phyloP scores from a whole-genome alignment of 768 basidiomycete genomes.

The Leccinum imitatum region DNA sequence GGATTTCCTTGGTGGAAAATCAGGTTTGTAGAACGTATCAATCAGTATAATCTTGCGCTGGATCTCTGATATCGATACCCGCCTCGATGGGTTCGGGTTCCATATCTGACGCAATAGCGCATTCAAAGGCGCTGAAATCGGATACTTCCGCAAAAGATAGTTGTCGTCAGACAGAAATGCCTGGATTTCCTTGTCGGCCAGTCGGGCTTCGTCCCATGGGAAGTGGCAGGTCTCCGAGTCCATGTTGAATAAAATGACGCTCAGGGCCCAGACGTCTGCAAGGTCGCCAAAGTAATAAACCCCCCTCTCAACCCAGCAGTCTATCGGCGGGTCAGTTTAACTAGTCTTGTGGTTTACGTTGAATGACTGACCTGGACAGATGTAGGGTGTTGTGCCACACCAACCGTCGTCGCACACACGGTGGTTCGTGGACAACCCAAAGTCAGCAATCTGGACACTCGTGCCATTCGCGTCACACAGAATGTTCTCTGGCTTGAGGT shows the following conservation, averaged over 20 bases:
- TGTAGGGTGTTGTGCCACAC: no score
- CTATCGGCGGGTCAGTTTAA: constrained; percentile 33
- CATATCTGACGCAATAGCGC: constrained; percentile 10
- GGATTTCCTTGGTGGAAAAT: fast-evolving
- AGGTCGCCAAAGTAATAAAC: constrained; percentile 13
- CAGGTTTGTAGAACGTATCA: constrained; percentile 16
- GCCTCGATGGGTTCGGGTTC: constrained; percentile 12
- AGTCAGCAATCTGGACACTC: no score
- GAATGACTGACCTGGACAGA: no score
- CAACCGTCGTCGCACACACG: no score
- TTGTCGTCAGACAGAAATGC: constrained; percentile 2
- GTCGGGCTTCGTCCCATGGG: constrained; percentile 18
- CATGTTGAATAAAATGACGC: constrained; percentile 83
- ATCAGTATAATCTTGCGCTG: constrained; percentile 13
- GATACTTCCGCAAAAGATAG: background rate
- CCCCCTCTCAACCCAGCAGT: constrained; percentile 51
- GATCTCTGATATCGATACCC: background rate
- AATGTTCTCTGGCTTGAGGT: no score
- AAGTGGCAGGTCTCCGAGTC: constrained; percentile 55
- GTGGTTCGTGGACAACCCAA: no score
- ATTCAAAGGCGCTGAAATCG: constrained; percentile 7
- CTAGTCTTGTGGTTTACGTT: no score
- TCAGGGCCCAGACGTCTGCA: constrained; percentile 69
- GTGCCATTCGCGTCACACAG: no score
- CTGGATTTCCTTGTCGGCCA: constrained; percentile 1